Evolutionary conservation across 1,139 yeast species (phyloP).

Genomic region (Magnusiomyces magnusii): DNA sequence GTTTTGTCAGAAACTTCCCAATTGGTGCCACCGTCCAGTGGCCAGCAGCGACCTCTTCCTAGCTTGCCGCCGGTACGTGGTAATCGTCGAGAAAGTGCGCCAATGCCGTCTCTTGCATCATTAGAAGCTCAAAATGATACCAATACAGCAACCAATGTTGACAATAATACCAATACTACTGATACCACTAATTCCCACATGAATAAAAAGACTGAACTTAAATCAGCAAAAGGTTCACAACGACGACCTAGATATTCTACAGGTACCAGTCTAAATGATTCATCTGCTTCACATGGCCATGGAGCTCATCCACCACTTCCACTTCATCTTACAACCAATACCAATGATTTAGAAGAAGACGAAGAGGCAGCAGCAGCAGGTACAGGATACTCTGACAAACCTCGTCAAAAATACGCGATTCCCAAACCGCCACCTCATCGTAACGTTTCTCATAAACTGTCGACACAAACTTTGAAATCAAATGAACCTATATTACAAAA

Average conservation of each 20-base stretch:
- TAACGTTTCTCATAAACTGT: background rate
- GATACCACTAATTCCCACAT: background rate
- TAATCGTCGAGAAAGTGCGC: constrained; percentile 3
- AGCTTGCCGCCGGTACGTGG: background rate
- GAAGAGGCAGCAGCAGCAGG: background rate
- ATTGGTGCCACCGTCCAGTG: background rate
- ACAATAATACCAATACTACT: background rate
- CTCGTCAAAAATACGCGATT: background rate
- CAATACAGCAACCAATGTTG: background rate
- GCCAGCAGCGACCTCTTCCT: constrained; percentile 1
- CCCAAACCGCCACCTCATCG: background rate
- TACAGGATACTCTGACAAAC: background rate
- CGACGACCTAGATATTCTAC: background rate
- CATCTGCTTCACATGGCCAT: background rate
- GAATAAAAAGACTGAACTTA: background rate
- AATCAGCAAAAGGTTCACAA: background rate
- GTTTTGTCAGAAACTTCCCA: background rate
- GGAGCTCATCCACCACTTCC: background rate
- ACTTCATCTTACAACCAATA: background rate
- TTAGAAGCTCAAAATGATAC: background rate
- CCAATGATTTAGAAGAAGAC: background rate
- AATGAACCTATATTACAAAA: background rate
- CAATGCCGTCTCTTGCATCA: background rate
- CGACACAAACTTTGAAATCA: background rate
- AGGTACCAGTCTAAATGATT: background rate